These are phyloP conservation scores for Boletus sp. DNA, from an alignment of 768 basidiomycete genomes.

Conservation along the genomic window DNA sequence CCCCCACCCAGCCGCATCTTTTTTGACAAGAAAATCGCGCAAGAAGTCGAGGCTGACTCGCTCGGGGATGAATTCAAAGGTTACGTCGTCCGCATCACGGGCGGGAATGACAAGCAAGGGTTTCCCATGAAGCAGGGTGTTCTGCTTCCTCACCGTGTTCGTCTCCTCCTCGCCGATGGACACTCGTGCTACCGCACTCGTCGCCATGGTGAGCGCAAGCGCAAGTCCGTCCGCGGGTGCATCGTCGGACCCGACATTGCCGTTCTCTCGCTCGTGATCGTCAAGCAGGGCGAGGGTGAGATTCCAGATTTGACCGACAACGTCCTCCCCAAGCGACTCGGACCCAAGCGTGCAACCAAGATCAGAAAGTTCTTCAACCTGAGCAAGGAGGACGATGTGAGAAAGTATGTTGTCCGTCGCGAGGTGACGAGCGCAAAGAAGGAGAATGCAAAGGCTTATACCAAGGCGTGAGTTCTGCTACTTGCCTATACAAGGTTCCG, in stretches of 20 bases:
- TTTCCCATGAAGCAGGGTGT: conserved; percentile 99
- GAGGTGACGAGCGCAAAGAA: conserved; percentile 92
- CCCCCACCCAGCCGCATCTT: conserved; percentile 71
- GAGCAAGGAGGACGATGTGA: conserved; percentile 96
- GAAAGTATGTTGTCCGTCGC: conserved; percentile 93
- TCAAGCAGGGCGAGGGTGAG: conserved; percentile 92
- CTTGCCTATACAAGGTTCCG: neutral
- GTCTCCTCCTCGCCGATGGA: conserved; percentile 90
- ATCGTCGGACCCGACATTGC: conserved; percentile 97
- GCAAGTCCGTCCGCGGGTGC: conserved; percentile 98
- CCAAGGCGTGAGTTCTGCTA: conserved; percentile 78
- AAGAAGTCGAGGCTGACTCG: conserved; percentile 89
- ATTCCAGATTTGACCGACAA: conserved; percentile 90
- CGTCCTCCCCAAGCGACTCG: conserved; percentile 91
- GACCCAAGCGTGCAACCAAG: conserved; percentile 97
- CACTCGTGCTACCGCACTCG: conserved; percentile 97
- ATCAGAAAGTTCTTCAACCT: conserved; percentile 98
- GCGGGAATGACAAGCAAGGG: conserved; percentile 98
- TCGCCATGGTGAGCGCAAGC: conserved; percentile 93
- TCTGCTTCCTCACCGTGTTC: conserved; percentile 89
- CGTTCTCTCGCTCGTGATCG: conserved; percentile 89
- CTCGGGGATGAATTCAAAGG: conserved; percentile 97
- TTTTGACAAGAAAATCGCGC: conserved; percentile 95
- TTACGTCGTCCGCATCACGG: conserved; percentile 94
- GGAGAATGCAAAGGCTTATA: conserved; percentile 87